Base-by-base conservation (phyloP, 345 rosid species). In the Chamaenerion angustifolium region DNA sequence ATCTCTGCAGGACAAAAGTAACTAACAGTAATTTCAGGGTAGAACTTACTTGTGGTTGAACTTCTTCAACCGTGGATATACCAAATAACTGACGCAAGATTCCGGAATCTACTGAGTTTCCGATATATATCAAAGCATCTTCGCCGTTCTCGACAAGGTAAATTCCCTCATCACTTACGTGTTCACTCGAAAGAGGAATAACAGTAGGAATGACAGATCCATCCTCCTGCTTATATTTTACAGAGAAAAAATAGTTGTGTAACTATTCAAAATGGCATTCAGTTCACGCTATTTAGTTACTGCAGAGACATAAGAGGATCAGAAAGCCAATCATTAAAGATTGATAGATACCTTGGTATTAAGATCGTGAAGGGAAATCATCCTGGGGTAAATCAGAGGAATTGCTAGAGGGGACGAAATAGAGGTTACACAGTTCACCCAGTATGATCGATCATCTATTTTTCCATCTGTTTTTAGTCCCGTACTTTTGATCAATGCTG, bases 61-160 rank as follows among this genome's bases (percentile, higher is more conserved):
- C 69, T 51, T 80, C 93, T 62, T 81, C 82, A 18, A 73, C 73
- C 11, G 84, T 66, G 44, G 77, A 60, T 60, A 68, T 59, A 51
- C 81, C 76, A 59, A 92, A 82, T 47, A 92, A 73, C 64, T 82
- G 77, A 43, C 57, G 74, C 76, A 87, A 68, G 47, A 74, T 74
- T 49, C 64, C 73, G 48, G 96, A 58, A 56, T 77, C 67, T 21
- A 79, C 95, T 0, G 79, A 71, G 63, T 54, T 76, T 49, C 98
- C 95, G n/a, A 82, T 55, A 68, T 84, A 92, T 62, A 87, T 77
- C 60, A 82, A 68, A 57, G 81, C 82, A 70, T 92, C 96, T 23
- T 76, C 85, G 48, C 98, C 96, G 40, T 84, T 87, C 72, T 92
- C 98, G 54, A 92, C 90, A 65, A 92, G 80, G 77, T 80, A 92